Base-by-base conservation (phyloP, 257 asterid species). In the Knoxia roxburghii region DNA sequence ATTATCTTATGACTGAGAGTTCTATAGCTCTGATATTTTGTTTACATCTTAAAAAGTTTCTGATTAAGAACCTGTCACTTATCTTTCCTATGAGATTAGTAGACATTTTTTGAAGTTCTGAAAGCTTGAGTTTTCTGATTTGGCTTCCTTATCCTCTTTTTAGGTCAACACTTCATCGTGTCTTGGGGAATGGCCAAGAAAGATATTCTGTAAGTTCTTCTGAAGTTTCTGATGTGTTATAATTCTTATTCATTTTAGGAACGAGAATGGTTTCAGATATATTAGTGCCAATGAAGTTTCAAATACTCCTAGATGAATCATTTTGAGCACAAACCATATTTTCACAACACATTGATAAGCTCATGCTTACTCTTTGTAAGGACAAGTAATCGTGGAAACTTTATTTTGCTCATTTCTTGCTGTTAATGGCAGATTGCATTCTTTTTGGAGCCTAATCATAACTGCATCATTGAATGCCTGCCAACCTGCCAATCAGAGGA, bases 121-220 rank as follows among this genome's bases (percentile, higher is more conserved):
- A 52, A 4, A 6, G 58, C 14, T 52, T 7, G 5, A 29, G 23
- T 32, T 29, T 56, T 5, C 41, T 30, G 62, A 29, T 56, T 56
- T 54, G 35, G 55, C 45, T 45, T 64, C 48, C 65, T 76, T 23
- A 72, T 72, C 56, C 24, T 41, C 65, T 21, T 29, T 73, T 26
- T 85, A 92, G 98, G 80, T 90, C 99, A 66, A 93, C 96, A 3
- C 77, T 90, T 76, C 99, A 93, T 82, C 87, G 97, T 57, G 99
- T 93, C 48, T 68, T 90, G 82, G 81, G 86, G 23, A 83, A 80
- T 61, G 96, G 95, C 57, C 87, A 75, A 74, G 95, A 92, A 70
- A 86, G 98, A 89, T 86, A 81, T 71, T 92, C 98, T 20, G 98
- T 89, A 89, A 79, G 95, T 64, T 62, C 41, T 68, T 64, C 32